phyloP scores from a whole-genome alignment of 2,329 filamentous ascomycete genomes.

The Penicillium expansum region DNA sequence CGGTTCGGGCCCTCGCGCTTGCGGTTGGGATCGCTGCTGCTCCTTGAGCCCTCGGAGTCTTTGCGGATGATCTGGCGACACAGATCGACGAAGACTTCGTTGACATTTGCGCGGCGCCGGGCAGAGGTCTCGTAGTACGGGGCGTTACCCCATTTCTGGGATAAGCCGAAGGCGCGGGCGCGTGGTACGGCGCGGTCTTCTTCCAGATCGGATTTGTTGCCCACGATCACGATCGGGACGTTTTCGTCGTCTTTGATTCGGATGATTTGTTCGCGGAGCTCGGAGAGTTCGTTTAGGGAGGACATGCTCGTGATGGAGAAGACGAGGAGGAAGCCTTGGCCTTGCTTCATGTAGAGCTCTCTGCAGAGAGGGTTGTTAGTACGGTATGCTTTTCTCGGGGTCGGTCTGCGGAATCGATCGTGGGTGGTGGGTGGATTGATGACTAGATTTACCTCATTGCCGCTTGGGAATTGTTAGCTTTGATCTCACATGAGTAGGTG shows the following conservation, averaged over 20 bases:
- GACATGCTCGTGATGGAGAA: constrained; percentile 86
- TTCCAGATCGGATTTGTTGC: constrained; percentile 87
- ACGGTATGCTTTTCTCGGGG: constrained; percentile 17
- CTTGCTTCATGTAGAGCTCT: constrained; percentile 89
- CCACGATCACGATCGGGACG: constrained; percentile 83
- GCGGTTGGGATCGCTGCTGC: constrained; percentile 28
- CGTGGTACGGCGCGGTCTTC: constrained; percentile 77
- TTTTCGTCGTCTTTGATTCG: constrained; percentile 86
- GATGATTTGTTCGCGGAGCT: constrained; percentile 82
- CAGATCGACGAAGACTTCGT: constrained; percentile 83
- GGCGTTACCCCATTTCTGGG: constrained; percentile 80
- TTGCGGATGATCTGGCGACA: constrained; percentile 79
- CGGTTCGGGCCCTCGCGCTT: constrained; percentile 37
- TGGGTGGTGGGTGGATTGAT: not conserved
- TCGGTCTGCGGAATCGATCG: not conserved
- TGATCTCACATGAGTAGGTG: not conserved
- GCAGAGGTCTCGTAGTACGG: constrained; percentile 92
- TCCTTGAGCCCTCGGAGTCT: constrained; percentile 49
- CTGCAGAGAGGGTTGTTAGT: constrained; percentile 38
- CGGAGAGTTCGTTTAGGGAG: constrained; percentile 76
- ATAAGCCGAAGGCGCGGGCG: constrained; percentile 76
- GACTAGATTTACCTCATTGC: constrained; percentile 53
- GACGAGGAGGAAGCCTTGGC: constrained; percentile 85
- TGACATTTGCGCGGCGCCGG: constrained; percentile 77
- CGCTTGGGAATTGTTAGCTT: constrained; percentile 39